A percentile compares a stretch with the other conserved stretches of the same genome.
phyloP scores from a whole-genome alignment of 2,329 filamentous ascomycete species.

The Leptographium wingfieldii region DNA sequence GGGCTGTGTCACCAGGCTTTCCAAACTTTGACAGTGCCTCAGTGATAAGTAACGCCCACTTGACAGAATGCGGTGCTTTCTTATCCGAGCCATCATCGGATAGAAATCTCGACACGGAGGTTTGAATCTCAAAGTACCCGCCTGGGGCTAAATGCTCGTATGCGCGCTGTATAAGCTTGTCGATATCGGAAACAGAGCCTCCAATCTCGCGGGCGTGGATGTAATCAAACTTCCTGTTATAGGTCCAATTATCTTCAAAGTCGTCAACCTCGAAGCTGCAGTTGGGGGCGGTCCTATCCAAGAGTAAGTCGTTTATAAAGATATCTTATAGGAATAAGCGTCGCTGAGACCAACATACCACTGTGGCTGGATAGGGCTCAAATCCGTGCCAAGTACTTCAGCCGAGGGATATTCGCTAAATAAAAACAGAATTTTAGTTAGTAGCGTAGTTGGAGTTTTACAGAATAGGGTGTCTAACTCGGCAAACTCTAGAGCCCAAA shows the following conservation, averaged over 20 bases:
- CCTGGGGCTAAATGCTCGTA: slow-evolving; percentile 33
- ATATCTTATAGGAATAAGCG: slow-evolving; percentile 10
- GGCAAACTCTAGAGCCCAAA: slow-evolving; percentile 56
- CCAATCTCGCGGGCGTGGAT: slow-evolving; percentile 37
- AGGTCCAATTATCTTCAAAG: slow-evolving; percentile 5
- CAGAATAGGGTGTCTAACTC: slow-evolving; percentile 12
- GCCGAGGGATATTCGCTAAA: slow-evolving; percentile 18
- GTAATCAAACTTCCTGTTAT: slow-evolving; percentile 32
- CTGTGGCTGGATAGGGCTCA: slow-evolving; percentile 52
- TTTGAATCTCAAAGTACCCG: slow-evolving; percentile 42
- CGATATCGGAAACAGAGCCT: slow-evolving; percentile 36
- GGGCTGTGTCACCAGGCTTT: too few species aligned
- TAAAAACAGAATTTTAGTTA: too few species aligned
- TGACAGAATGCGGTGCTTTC: background rate
- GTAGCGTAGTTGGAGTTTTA: too few species aligned
- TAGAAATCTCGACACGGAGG: slow-evolving; percentile 20
- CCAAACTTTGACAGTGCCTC: too few species aligned
- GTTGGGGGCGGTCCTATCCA: slow-evolving; percentile 39
- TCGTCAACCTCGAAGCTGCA: slow-evolving; percentile 65
- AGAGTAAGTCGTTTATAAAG: slow-evolving; percentile 22
- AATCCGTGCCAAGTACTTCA: slow-evolving; percentile 48
- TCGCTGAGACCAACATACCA: slow-evolving; percentile 14
- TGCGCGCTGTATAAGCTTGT: slow-evolving; percentile 23
- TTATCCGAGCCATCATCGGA: slow-evolving; percentile 15
- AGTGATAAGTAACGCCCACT: too few species aligned